Percentiles rank a stretch among this genome's conserved stretches.
Evolutionary conservation across 1,139 yeast species (phyloP).

Genomic region (Candida sp.): DNA sequence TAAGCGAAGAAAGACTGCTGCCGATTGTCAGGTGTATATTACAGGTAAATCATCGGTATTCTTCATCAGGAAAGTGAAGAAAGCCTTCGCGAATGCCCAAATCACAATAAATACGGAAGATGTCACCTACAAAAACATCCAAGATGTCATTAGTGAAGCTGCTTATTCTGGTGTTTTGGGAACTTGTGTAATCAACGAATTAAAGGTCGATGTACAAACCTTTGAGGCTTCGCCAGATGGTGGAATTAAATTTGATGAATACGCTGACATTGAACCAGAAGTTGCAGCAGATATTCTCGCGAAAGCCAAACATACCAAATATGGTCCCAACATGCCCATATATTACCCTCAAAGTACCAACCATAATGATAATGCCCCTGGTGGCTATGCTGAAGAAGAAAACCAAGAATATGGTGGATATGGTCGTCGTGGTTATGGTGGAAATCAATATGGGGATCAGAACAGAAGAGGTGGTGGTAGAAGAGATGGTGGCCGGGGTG

Average conservation of each 20-base stretch:
- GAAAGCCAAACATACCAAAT: constrained; percentile 25
- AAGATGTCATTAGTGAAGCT: constrained; percentile 65
- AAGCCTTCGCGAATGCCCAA: constrained; percentile 50
- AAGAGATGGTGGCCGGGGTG: constrained; percentile 5
- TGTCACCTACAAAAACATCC: constrained; percentile 41
- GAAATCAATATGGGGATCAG: constrained; percentile 5
- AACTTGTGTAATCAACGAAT: constrained; percentile 62
- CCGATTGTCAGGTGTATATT: constrained; percentile 66
- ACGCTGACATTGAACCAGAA: constrained; percentile 60
- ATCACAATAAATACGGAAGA: constrained; percentile 41
- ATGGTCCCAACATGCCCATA: constrained; percentile 24
- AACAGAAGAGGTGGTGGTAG: constrained; percentile 1
- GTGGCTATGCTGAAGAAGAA: constrained; percentile 3
- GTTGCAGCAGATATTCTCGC: constrained; percentile 54
- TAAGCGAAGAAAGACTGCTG: constrained; percentile 19
- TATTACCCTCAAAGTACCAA: constrained; percentile 15
- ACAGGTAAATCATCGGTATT: constrained; percentile 61
- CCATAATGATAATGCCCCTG: constrained; percentile 10
- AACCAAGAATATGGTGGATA: constrained; percentile 2
- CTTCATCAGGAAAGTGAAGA: constrained; percentile 57
- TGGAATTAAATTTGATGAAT: constrained; percentile 81
- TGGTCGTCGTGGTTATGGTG: constrained; percentile 7
- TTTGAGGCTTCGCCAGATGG: constrained; percentile 69
- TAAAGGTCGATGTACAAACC: constrained; percentile 65
- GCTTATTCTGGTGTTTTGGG: constrained; percentile 81